Conservation (phyloP, 2,329 filamentous ascomycete genomes). For the Ophiostoma piceae region DNA sequence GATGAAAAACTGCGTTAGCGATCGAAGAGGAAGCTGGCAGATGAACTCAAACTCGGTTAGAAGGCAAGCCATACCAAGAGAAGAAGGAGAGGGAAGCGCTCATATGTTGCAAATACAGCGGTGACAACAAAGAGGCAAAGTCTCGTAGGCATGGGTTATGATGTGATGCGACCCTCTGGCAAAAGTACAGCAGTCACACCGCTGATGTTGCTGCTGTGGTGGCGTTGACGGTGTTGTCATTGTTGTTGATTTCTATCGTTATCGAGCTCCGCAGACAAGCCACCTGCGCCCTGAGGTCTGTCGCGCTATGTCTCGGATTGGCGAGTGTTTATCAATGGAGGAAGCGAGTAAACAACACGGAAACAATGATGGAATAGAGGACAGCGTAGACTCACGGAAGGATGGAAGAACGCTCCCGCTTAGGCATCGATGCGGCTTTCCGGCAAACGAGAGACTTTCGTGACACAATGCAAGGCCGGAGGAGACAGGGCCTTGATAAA, state of each 20-base stretch:
- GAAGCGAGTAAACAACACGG: not conserved
- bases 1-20: not conserved
- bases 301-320: not conserved
- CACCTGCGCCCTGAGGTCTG: not conserved
- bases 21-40: not conserved
- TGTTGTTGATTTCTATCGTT: not conserved
- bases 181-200: not conserved
- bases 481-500: not conserved
- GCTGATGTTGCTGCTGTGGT: not conserved
- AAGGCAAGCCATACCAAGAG: not conserved
- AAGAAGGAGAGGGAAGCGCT: not conserved
- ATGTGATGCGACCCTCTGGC: not conserved
- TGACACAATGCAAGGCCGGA: not conserved
- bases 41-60: not conserved
- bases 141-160: not conserved
- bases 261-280: not conserved
- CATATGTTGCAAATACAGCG: not conserved
- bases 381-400: no score
- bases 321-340: not conserved
- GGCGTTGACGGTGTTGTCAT: not conserved
- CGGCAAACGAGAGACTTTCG: constrained; percentile 13
- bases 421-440: constrained; percentile 7
- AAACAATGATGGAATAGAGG: not conserved
- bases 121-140: not conserved
- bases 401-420: not conserved